Conservation (phyloP, 2,329 filamentous ascomycete genomes). For the Zarea fungicola region DNA sequence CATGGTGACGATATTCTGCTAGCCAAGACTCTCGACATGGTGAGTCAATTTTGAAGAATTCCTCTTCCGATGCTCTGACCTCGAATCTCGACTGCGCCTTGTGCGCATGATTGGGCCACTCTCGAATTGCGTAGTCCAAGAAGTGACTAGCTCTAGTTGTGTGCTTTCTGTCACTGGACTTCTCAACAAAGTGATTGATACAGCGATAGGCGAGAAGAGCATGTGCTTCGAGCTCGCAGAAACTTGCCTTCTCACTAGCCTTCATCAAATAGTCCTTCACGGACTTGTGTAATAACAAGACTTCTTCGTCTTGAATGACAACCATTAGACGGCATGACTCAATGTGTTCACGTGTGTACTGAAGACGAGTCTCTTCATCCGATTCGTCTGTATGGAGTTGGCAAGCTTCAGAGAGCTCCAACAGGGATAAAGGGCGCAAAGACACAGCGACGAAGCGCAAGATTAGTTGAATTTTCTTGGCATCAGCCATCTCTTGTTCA, state of each 20-base stretch:
- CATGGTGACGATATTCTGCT: neutral
- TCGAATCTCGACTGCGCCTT: constrained; percentile 9
- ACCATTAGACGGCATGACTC: constrained; percentile 16
- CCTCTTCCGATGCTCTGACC: neutral
- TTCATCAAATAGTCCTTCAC: constrained; percentile 16
- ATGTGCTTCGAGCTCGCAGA: neutral
- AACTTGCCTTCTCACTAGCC: neutral
- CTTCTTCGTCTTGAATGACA: constrained; percentile 14
- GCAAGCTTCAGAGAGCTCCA: constrained; percentile 16
- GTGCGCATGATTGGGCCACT: constrained; percentile 11
- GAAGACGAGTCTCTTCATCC: constrained; percentile 7
- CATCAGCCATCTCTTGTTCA: neutral
- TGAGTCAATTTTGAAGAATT: constrained; percentile 10
- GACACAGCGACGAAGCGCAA: constrained; percentile 12
- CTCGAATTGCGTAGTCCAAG: neutral
- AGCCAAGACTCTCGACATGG: constrained; percentile 2
- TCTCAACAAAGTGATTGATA: neutral
- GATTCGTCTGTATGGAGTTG: constrained; percentile 13
- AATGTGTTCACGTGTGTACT: constrained; percentile 15
- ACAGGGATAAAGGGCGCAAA: constrained; percentile 11
- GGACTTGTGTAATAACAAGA: constrained; percentile 16
- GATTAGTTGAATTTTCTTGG: constrained; percentile 10
- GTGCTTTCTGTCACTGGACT: neutral
- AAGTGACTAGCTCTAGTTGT: neutral
- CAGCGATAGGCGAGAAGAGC: neutral